Evolutionary conservation across 1,139 yeast species (phyloP), one percentile per base, ranked within the genome.

Genomic region (Petasospora rhodanensis): DNA sequence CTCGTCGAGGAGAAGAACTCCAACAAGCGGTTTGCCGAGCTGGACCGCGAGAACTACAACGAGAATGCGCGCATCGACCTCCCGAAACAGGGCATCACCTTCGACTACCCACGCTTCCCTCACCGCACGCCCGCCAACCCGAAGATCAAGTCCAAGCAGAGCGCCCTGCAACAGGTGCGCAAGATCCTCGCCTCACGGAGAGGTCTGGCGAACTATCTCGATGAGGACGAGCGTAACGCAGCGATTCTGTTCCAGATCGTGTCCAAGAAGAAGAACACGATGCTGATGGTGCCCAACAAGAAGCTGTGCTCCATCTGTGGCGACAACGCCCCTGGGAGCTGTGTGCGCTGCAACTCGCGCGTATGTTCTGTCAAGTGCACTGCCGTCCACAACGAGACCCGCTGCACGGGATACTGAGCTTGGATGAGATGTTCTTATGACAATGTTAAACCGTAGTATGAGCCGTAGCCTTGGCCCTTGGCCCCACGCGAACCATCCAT

Each of bases 301-400:
- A 64, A 64, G 31, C 47, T 65, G 7, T 66, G 71, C 33, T 57
- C 67, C 0, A 63, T 65, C 4, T 66, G 71, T 49, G 71, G 71
- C 3, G 62, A 62, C 32, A 53, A 58, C 9, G 56, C 66, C 23
- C 63, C 56, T 19, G 58, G 62, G 13, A 44, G 56, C 14, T 66
- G 71, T 46, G 57, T 60, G 6, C 54, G 57, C 26, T 66, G 71
- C 40, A 50, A 54, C 12, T 45, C 61, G 2, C 43, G 71, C 24
- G 60, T 61, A 6, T 66, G 71, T 40, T 48, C 61, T 33, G 60
- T 64, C 6, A 58, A 56, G 34, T 66, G 71, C 35, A 52, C 54
- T 16, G 36, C 35, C 14, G 55, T 64, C n/a, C 71, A 66, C 34
- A 56, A 59, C 26, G 69, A 65, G 42, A 62, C 69, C 1, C 49